Percentiles rank a stretch among this genome's conserved stretches.
phyloP scores from a whole-genome alignment of 176 grass and related monocot genomes.

The Phragmites australis region DNA sequence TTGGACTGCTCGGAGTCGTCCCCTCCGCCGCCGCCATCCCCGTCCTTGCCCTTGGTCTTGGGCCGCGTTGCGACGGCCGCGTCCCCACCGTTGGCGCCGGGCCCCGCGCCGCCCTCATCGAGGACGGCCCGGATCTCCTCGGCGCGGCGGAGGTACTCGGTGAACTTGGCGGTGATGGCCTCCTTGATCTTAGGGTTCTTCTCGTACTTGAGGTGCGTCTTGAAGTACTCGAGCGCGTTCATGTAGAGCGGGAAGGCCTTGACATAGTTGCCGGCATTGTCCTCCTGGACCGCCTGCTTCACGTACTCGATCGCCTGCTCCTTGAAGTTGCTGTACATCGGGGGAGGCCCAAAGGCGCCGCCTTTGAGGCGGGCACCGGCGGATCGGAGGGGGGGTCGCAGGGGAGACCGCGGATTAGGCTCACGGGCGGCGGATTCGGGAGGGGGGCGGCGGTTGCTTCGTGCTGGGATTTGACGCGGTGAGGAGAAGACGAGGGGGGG shows the following conservation, averaged over 20 bases:
- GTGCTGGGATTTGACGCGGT: conserved; percentile 57
- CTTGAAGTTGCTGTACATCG: conserved; percentile 99
- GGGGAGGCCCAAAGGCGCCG: conserved; percentile 24
- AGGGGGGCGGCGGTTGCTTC: conserved; percentile 44
- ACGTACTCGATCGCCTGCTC: conserved; percentile 99
- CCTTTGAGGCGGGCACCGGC: conserved; percentile 43
- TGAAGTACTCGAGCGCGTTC: conserved; percentile 99
- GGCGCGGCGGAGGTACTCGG: conserved; percentile 92
- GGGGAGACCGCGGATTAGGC: background rate
- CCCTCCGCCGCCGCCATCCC: conserved; percentile 56
- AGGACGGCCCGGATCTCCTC: conserved; percentile 99
- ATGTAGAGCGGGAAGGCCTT: conserved; percentile 98
- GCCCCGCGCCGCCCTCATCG: conserved; percentile 69
- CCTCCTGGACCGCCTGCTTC: conserved; percentile 92
- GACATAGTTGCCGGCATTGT: conserved; percentile 97
- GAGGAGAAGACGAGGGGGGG: conserved; percentile 15
- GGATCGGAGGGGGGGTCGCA: conserved; percentile 29
- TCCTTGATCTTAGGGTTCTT: conserved; percentile 99
- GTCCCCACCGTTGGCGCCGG: conserved; percentile 63
- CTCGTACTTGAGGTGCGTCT: conserved; percentile 99
- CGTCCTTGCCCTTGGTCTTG: conserved; percentile 96
- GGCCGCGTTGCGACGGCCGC: conserved; percentile 79
- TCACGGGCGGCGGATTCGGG: conserved; percentile 5
- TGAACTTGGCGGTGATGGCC: conserved; percentile 97
- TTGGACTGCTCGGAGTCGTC: conserved; percentile 93